Conservation (phyloP, 2,329 filamentous ascomycete species). For the Leptographium flavum region DNA sequence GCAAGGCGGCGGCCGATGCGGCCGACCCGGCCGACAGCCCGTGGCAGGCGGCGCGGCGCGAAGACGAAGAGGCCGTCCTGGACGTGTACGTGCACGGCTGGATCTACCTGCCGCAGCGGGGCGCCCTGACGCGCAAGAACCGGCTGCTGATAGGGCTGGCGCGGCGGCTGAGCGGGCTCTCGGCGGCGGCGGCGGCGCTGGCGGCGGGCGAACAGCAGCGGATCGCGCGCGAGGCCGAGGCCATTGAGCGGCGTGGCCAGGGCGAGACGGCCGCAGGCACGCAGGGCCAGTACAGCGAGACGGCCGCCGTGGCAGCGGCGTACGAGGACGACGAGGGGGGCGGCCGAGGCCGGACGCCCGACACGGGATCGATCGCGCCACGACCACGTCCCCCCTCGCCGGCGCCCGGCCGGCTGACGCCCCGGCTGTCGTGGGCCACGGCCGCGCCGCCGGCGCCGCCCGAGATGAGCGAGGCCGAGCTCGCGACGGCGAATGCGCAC, state of each 20-base stretch:
- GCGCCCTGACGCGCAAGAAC: constrained; percentile 76
- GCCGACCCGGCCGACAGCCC: constrained; percentile 17
- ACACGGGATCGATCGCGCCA: neutral
- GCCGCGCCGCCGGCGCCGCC: neutral
- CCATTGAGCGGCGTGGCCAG: constrained; percentile 59
- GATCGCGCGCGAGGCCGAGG: constrained; percentile 60
- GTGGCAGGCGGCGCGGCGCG: constrained; percentile 42
- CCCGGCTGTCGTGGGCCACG: constrained; percentile 19
- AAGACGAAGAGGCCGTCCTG: constrained; percentile 73
- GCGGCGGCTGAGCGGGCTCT: constrained; percentile 74
- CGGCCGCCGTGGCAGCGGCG: constrained; percentile 21
- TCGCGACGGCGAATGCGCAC: constrained; percentile 68
- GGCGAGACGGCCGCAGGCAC: constrained; percentile 57
- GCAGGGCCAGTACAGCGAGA: constrained; percentile 61
- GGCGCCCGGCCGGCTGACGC: constrained; percentile 19
- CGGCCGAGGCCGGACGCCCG: neutral
- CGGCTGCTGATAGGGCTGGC: constrained; percentile 76
- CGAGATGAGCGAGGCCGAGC: constrained; percentile 62
- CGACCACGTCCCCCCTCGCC: neutral
- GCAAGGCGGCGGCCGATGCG: constrained; percentile 17
- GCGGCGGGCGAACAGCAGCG: constrained; percentile 43
- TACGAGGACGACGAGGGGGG: constrained; percentile 18
- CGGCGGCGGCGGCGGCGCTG: constrained; percentile 29
- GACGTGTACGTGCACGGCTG: constrained; percentile 93
- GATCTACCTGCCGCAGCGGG: constrained; percentile 78